phyloP scores from a whole-genome alignment of 495 filamentous ascomycete genomes.

The Amphirosellinia nigrospora region DNA sequence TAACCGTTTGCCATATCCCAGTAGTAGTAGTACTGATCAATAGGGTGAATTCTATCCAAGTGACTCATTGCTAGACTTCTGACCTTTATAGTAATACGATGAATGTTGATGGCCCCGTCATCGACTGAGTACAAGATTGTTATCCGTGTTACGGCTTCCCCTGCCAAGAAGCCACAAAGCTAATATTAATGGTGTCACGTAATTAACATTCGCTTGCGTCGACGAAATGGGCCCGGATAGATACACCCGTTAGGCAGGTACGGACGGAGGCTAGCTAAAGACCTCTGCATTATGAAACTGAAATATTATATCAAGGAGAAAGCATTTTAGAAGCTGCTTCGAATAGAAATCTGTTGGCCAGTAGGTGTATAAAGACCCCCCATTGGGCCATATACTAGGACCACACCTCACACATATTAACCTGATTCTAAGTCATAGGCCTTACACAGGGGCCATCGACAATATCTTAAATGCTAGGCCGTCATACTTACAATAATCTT shows the following conservation, averaged over 20 bases:
- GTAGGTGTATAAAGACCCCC: background rate
- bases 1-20: background rate
- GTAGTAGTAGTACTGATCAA: background rate
- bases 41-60: background rate
- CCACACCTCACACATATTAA: conserved; percentile 5
- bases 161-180: background rate
- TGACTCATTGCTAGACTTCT: background rate
- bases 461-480: background rate
- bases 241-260: background rate
- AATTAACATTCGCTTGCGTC: background rate
- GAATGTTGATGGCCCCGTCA: background rate
- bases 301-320: background rate
- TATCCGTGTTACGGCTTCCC: background rate
- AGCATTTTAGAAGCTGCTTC: background rate
- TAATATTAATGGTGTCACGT: background rate
- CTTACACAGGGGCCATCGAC: background rate
- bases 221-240: background rate
- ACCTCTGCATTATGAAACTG: background rate
- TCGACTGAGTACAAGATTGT: background rate
- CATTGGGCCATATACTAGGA: background rate
- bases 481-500: background rate
- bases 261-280: background rate
- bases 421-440: background rate
- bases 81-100: background rate
- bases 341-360: background rate